Conservation (phyloP, 225 moss, liverwort and hornwort genomes). For the Pseudoscleropodium purum region DNA sequence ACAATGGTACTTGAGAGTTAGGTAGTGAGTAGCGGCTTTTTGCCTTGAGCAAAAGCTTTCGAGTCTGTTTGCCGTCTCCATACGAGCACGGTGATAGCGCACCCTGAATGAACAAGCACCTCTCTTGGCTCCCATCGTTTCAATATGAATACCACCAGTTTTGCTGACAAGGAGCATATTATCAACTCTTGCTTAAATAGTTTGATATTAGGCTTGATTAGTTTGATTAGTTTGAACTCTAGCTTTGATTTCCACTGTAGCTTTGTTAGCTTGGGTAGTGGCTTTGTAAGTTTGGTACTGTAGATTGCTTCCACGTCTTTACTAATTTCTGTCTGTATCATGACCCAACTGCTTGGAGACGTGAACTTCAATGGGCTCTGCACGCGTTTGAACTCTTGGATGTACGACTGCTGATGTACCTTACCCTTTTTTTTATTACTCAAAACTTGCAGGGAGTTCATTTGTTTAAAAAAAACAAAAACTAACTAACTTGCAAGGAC, state of each 20-base stretch:
- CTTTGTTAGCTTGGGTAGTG: neutral
- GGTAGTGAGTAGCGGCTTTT: neutral
- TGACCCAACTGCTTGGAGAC: neutral
- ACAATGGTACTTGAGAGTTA: neutral
- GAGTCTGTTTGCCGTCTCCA: neutral
- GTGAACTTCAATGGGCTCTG: neutral
- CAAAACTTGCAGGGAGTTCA: neutral
- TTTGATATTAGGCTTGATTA: neutral
- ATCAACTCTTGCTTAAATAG: neutral
- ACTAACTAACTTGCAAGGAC: neutral
- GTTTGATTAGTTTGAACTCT: too few species aligned
- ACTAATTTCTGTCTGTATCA: neutral
- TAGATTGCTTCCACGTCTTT: neutral
- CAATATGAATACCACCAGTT: neutral
- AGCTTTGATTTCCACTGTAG: too few species aligned
- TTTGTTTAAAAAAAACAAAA: too few species aligned
- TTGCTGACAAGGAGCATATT: neutral
- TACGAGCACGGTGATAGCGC: neutral
- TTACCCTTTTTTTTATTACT: neutral
- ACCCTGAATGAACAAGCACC: neutral
- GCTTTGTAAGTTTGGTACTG: neutral
- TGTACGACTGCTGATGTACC: neutral
- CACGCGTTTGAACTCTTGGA: neutral
- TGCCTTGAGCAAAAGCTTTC: neutral
- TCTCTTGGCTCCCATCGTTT: neutral